Evolutionary conservation across 2,329 filamentous ascomycete genomes (phyloP).

Genomic region (Diaporthe sp.): DNA sequence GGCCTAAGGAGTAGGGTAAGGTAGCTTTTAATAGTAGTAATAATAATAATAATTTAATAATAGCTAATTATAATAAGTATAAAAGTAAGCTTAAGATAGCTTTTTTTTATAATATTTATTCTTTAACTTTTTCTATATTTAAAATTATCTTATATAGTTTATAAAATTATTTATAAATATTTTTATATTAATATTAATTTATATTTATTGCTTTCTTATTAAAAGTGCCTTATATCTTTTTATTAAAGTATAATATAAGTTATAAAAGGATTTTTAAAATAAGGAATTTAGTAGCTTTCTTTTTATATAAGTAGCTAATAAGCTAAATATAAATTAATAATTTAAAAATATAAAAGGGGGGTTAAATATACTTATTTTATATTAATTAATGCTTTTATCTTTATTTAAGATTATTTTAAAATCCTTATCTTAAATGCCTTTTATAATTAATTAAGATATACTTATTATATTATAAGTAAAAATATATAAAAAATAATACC

Average conservation of each 20-base stretch:
- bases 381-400: too few species aligned
- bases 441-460: background rate
- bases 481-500: background rate
- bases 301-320: background rate
- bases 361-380: fast-evolving
- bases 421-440: background rate
- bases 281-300: too few species aligned
- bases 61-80: background rate
- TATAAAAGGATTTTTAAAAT: too few species aligned
- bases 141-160: background rate
- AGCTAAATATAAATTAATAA: background rate
- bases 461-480: background rate
- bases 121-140: background rate
- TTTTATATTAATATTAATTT: background rate
- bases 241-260: too few species aligned
- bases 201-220: fast-evolving
- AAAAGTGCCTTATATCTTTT: too few species aligned
- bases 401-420: background rate
- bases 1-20: fast-evolving
- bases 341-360: background rate
- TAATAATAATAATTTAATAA: background rate
- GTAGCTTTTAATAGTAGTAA: too few species aligned
- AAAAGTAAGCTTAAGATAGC: background rate
- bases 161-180: background rate
- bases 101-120: too few species aligned